phyloP scores from a whole-genome alignment of 768 basidiomycete species.

The Phaeotremella fagi region DNA sequence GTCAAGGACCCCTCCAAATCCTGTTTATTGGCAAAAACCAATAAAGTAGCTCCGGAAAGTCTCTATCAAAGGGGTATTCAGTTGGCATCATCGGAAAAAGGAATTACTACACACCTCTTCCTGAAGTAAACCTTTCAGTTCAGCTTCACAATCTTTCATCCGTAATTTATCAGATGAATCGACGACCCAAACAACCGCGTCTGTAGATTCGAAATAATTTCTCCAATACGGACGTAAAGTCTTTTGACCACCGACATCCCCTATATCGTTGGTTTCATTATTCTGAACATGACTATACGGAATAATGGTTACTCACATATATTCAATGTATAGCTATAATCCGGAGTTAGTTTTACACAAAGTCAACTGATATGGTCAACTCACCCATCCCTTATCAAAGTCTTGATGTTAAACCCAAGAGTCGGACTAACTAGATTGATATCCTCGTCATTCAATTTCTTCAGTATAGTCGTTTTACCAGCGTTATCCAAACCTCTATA shows the following conservation, averaged over 20 bases:
- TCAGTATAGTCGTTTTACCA: constrained; percentile 96
- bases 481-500: constrained; percentile 92
- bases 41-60: constrained; percentile 87
- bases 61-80: constrained; percentile 67
- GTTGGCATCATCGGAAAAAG: neutral
- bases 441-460: constrained; percentile 89
- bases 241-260: constrained; percentile 97
- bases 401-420: constrained; percentile 98
- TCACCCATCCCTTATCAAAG: constrained; percentile 83
- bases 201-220: constrained; percentile 98
- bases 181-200: constrained; percentile 97
- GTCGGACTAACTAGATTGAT: constrained; percentile 84
- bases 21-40: constrained; percentile 97
- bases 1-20: constrained; percentile 85
- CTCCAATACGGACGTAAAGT: constrained; percentile 96
- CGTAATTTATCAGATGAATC: constrained; percentile 89
- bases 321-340: constrained; percentile 65
- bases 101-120: constrained; percentile 69
- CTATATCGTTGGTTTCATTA: constrained; percentile 50
- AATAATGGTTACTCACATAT: constrained; percentile 57
- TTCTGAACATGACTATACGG: neutral
- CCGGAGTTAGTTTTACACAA: neutral
- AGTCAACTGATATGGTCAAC: constrained; percentile 23
- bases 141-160: constrained; percentile 81
- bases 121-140: constrained; percentile 75